Percentiles rank a stretch among this genome's conserved stretches.
Evolutionary conservation across 2,329 filamentous ascomycete genomes (phyloP).

Genomic region (Ceratocystiopsis minuta): DNA sequence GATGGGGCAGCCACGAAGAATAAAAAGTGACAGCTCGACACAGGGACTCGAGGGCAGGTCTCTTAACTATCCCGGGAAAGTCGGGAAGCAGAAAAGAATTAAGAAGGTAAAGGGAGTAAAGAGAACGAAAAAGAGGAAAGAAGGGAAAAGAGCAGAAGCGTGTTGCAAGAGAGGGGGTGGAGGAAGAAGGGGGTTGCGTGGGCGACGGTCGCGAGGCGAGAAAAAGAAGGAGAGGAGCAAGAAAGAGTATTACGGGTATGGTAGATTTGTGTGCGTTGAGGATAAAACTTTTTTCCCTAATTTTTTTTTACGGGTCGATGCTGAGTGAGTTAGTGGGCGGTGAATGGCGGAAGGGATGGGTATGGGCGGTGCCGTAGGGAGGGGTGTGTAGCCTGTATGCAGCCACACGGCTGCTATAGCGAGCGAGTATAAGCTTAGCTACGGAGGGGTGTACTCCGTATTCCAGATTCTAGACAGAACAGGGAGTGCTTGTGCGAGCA

Average conservation of each 20-base stretch:
- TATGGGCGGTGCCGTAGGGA: neutral
- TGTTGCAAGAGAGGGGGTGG: neutral
- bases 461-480: no score
- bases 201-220: slow-evolving; percentile 2
- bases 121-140: neutral
- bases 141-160: neutral
- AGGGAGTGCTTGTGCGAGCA: no score
- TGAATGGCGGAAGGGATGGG: neutral
- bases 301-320: slow-evolving; percentile 10
- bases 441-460: no score
- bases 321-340: slow-evolving; percentile 4
- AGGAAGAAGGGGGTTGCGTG: neutral
- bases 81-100: neutral
- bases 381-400: no score
- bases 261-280: slow-evolving; percentile 11
- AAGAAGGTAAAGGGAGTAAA: neutral
- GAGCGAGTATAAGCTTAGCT: no score
- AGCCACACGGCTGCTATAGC: no score
- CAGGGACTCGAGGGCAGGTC: no score
- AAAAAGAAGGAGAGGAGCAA: slow-evolving; percentile 2
- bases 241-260: slow-evolving; percentile 1
- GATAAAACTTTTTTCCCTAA: slow-evolving; percentile 12
- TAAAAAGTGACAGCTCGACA: no score
- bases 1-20: no score
- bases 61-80: no score